Base-by-base conservation (phyloP, 2,329 filamentous ascomycete genomes). In the Talaromyces sp. region DNA sequence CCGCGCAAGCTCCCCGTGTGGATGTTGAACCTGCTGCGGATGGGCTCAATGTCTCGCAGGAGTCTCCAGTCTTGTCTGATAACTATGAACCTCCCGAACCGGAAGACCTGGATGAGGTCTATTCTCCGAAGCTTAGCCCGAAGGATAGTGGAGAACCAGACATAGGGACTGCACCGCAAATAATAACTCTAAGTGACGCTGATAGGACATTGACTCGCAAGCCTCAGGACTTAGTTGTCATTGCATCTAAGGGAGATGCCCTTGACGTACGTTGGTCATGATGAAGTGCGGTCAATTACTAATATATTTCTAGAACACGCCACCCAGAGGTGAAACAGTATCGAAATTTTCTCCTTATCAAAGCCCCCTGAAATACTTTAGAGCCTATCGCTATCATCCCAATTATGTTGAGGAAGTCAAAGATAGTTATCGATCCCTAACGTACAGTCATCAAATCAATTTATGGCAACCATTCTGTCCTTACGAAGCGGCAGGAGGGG, bases 401-500 rank as follows among this genome's bases (percentile, higher is more conserved):
- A 79, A 83, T 53, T 97, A 86, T 75, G 78, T 80, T 63, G 73
- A 87, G 52, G 78, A 84, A 58, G 85, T 96, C 58, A 71, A 84
- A 57, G 88, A 87, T 62, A 93, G 93, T 43, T 87, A 91, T 69
- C 87, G 88, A 69, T 97, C 94, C 63, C 81, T 95, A 78, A 97
- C 92, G 43, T 97, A 93, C 77, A 97, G 90, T 76, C 89, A 96
- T 74, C 87, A 86, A 65, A 96, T 99, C 74, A 86, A 97, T 70
- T 80, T 86, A 22, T 80, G 84, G 61, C 86, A 83, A 65, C 82
- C 84, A 61, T 69, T 97, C 51, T 99, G 94, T 73, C 87, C 85
- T 37, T 87, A 84, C 66, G 89, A 96, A 73, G 77, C 89, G 62
- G 79, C 81, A 50, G 86, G 85, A 54, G 84, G 85, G 61, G 77